Percentiles rank a stretch among this genome's conserved stretches.
phyloP scores from a whole-genome alignment of 441 rosid species.

The Erodium moschatum region DNA sequence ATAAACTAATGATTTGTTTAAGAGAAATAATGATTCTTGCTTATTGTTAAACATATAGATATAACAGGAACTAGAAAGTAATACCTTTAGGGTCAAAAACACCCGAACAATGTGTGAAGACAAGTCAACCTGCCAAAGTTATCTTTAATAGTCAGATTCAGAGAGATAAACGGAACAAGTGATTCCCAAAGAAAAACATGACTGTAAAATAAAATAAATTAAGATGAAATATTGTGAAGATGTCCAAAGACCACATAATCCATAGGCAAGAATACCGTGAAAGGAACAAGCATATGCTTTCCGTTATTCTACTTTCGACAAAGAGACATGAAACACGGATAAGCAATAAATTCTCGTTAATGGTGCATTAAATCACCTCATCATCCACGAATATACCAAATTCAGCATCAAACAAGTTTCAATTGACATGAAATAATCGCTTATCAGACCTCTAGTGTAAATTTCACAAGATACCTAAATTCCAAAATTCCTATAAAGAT shows the following conservation, averaged over 20 bases:
- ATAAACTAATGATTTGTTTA: not conserved
- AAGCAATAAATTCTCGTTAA: not conserved
- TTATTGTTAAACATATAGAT: not conserved
- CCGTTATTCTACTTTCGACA: not conserved
- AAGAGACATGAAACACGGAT: not conserved
- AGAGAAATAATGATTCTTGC: not conserved
- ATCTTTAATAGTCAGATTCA: not conserved
- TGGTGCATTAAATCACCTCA: not conserved
- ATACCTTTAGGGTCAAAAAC: constrained; percentile 85
- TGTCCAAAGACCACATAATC: not conserved
- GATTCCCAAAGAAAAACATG: constrained; percentile 5
- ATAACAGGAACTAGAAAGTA: not conserved
- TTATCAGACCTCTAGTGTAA: not conserved
- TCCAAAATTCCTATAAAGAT: no score
- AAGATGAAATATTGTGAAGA: constrained; percentile 4
- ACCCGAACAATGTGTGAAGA: constrained; percentile 70
- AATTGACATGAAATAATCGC: not conserved
- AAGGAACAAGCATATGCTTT: not conserved
- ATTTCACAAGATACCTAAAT: not conserved
- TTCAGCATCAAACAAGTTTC: not conserved
- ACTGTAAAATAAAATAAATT: not conserved
- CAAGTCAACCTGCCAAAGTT: constrained; percentile 73
- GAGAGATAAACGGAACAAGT: not conserved
- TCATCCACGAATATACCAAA: not conserved
- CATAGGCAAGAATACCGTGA: not conserved